These are phyloP conservation scores for Aspergillus baeticus DNA, from an alignment of 495 filamentous ascomycete genomes.

Conservation along the genomic window DNA sequence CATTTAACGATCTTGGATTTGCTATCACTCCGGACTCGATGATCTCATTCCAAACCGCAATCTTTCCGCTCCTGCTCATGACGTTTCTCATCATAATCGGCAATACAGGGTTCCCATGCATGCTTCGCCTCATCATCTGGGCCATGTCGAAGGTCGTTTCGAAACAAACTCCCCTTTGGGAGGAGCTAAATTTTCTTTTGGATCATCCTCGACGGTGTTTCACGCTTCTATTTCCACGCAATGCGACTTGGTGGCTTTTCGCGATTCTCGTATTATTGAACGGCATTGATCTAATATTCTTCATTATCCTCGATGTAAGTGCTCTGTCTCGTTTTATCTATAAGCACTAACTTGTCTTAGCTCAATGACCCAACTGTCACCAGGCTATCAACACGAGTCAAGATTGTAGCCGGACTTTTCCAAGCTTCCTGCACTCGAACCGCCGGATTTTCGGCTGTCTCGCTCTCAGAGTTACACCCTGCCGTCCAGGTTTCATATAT, in stretches of 20 bases:
- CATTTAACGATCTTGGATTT: constrained; percentile 87
- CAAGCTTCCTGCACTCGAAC: constrained; percentile 85
- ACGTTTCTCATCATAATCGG: constrained; percentile 85
- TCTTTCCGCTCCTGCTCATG: constrained; percentile 71
- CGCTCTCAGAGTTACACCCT: constrained; percentile 74
- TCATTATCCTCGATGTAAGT: constrained; percentile 84
- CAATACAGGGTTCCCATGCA: constrained; percentile 92
- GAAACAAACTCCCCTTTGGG: constrained; percentile 65
- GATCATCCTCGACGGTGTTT: constrained; percentile 96
- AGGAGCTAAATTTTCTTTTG: constrained; percentile 87
- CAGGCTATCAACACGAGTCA: constrained; percentile 59
- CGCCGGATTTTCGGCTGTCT: constrained; percentile 80
- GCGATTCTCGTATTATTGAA: constrained; percentile 81
- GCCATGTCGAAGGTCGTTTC: constrained; percentile 58
- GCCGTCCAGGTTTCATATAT: constrained; percentile 92
- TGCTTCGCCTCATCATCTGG: constrained; percentile 92
- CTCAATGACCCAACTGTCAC: constrained; percentile 67
- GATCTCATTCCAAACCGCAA: constrained; percentile 76
- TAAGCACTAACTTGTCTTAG: constrained; percentile 33
- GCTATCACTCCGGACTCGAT: constrained; percentile 92
- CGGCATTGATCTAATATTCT: constrained; percentile 79
- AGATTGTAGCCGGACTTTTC: constrained; percentile 80
- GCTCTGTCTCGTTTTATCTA: neutral
- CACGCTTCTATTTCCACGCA: constrained; percentile 83
- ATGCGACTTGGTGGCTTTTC: constrained; percentile 94